Base-by-base conservation (phyloP, 2,329 filamentous ascomycete genomes). In the Penicillium sp. region DNA sequence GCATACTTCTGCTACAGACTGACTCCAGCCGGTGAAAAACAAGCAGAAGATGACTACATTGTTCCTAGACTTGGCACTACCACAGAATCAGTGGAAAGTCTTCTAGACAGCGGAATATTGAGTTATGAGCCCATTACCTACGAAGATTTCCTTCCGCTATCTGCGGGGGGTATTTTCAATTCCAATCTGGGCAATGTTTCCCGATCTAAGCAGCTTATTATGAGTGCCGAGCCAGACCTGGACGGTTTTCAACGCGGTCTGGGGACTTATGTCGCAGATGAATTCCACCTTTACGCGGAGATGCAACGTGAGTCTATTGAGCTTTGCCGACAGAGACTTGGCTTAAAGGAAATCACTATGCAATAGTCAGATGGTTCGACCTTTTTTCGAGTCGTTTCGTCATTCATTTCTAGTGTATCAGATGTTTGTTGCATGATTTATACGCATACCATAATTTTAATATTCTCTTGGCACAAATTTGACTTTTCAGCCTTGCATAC, bases 121-220 rank as follows among this genome's bases (percentile, higher is more conserved):
- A 58, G 68, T 32, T 69, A 67, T 4, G 60, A 71, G 3, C 77
- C 80, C 2, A 72, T 82, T 15, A 80, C 75, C 0, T 83, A 83
- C 49, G 80, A 83, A 51, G 80, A 82, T 47, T 83, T 82, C 41
- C 64, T 83, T 3, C 80, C 80, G 0, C 62, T 83, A 2, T 80
- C 78, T 1, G 80, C 80, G 0, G 80, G 78, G 0, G 79, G 79
- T 0, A 82, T 82, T 32, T 80, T 80, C 54, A 72, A 72, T 32
- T 79, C 76, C 0, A 80, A 79, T 17, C 58, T 78, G 1, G 58
- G 59, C 2, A 56, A 40, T 7, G 42, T 45, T 1, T 61, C 59
- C 2, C 44, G 55, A 21, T 58, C 65, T 7, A 61, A 59, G 24
- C 56, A 61, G 42, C 45, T 66, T 8, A 60, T 65, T 15, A 59